Base-by-base conservation (phyloP, 257 asterid genomes). In the Catharanthus roseus region DNA sequence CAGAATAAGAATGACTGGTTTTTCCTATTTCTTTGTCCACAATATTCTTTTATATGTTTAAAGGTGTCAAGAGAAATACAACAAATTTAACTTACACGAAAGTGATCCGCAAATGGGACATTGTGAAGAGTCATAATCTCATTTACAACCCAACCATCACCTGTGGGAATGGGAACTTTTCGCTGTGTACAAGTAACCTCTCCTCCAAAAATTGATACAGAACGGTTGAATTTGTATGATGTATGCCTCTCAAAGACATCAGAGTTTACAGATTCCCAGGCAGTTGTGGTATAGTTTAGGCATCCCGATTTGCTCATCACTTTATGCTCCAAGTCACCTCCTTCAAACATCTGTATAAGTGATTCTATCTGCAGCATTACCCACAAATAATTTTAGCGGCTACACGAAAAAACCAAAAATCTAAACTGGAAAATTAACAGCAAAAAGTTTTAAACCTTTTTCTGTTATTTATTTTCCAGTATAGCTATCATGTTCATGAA, bases 261-360 rank as follows among this genome's bases (percentile, higher is more conserved):
- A 1, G 87, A 61, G 26, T 77, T 70, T 26, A 68, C 76, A 33
- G 67, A 69, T 70, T 84, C 92, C 98, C 97, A 93, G 10, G 87
- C 11, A 44, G 90, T 86, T 7, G 95, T 72, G 1, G 61, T 71
- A 60, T 90, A 90, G 82, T 86, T 84, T 75, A 85, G 87, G 71
- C 95, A 90, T 10, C 98, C 95, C 12, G 90, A 87, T 45, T 87
- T 90, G 78, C 82, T 82, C 97, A 93, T 90, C 36, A 90, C 88
- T 78, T 77, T 82, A 67, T 80, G 86, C 71, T 93, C 98, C 77
- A 93, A 74, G 4, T 87, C 90, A 73, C 88, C 97, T 44, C 98
- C 98, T 4, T 84, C 87, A 44, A 93, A 90, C 86, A 89, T 87
- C 82, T 72, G 72, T 93, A 86, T 84, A 76, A 92, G 74, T 42